Evolutionary conservation across 1,284 basidiomycete genomes (phyloP), one percentile per base, ranked within the genome.

Genomic region (Cystobasidiaceae sp.): DNA sequence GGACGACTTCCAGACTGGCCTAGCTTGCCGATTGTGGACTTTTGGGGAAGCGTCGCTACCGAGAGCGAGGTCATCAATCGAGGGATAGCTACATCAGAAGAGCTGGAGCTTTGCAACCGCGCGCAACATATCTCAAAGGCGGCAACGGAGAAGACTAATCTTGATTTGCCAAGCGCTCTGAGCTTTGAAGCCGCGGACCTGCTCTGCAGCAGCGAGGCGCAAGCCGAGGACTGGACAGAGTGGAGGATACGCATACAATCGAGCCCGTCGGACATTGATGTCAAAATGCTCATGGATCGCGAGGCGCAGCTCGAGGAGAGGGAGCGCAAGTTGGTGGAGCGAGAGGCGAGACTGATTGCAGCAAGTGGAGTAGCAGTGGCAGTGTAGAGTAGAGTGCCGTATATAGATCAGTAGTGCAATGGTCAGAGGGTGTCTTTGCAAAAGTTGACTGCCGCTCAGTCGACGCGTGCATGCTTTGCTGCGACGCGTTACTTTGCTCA

Each of bases 11-110:
- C 88, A 0, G 52, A 60, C 4, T 84, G 82, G 80, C 69, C 76
- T 0, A 72, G 71, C 2, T 77, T 90, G 25, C 87, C 88, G 0
- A 79, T 86, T 8, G 76, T 90, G 63, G 87, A 90, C 73, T 78
- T 90, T 23, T 83, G 85, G 45, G 89, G 87, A 1, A 72, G 76
- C 33, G 45, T 86, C 21, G 78, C 81, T 4, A 81, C 81, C 1
- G 71, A 81, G 60, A 78, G 80, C 15, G 76, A 73, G 7, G 71
- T 87, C 23, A 58, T 77, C 21, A 71, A 73, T 34, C 76, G 80
- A 33, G 82, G 82, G 0, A 52, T 68, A 67, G 67, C 70, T 44
- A 68, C 69, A 11, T 32, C 68, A 55, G 52, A 46, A 43, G 57
- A 67, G 51, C 56, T 74, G 25, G 69, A 57, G 7, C 46, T 70